A percentile compares a stretch with the other conserved stretches of the same genome.
phyloP scores from a whole-genome alignment of 306 rosid genomes.

The Prosopis cineraria region DNA sequence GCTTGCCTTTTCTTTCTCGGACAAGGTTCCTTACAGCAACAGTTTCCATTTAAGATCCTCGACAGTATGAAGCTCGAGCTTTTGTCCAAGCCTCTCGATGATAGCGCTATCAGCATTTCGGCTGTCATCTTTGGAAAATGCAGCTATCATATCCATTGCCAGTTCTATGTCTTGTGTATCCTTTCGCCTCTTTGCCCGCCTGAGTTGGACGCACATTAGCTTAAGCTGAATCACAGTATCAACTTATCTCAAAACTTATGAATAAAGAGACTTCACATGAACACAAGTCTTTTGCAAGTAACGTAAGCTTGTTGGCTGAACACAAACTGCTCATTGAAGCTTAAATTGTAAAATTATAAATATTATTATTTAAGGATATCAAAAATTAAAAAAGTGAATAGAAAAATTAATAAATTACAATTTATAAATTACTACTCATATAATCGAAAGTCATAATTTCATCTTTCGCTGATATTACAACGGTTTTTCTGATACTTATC shows the following conservation, averaged over 20 bases:
- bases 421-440: too few species aligned
- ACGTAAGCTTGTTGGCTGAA: background rate
- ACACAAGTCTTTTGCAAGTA: background rate
- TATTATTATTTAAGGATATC: background rate
- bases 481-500: too few species aligned
- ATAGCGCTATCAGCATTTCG: conserved; percentile 75
- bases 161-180: conserved; percentile 94
- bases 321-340: too few species aligned
- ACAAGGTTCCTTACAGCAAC: conserved; percentile 57
- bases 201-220: conserved; percentile 79
- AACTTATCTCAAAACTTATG: conserved; percentile 17
- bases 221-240: conserved; percentile 62
- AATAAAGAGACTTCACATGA: background rate
- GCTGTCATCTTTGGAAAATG: conserved; percentile 59
- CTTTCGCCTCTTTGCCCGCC: conserved; percentile 62
- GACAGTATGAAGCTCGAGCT: conserved; percentile 63
- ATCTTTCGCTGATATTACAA: too few species aligned
- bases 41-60: conserved; percentile 74
- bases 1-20: conserved; percentile 58
- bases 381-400: too few species aligned
- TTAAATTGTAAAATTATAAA: too few species aligned
- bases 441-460: too few species aligned
- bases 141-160: conserved; percentile 91
- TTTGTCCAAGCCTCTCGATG: conserved; percentile 69
- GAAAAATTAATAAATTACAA: too few species aligned